Base-by-base conservation (phyloP, 345 rosid species). In the Raphanus raphanistrum region DNA sequence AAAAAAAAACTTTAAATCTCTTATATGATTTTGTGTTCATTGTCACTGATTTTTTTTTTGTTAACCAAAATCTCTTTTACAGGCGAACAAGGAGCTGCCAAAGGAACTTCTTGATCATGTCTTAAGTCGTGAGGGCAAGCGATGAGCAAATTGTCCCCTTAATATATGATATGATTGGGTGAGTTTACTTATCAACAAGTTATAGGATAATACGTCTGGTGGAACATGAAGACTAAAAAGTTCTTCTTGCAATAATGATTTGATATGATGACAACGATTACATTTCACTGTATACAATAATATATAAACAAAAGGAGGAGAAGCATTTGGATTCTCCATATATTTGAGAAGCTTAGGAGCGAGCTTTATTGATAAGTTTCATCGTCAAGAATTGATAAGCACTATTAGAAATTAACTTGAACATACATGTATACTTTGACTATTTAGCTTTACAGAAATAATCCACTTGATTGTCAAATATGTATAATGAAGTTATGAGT, bases 51-150 rank as follows among this genome's bases (percentile, higher is more conserved):
- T 26, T 57, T 68, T 66, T 68, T 66, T 41, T 31, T 5, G n/a
- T n/a, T n/a, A 72, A 68, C 54, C 28, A 17, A 63, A 73, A 54
- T 1, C 0, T 62, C 11, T 65, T 70, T 64, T 66, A 64, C 86
- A 94, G 98, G 94, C 92, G 15, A 85, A 88, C 31, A 92, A 88
- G 80, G 84, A 88, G 82, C 79, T 94, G 66, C 88, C 98, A 0
- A 85, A 84, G 83, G 79, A 85, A 75, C 97, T 92, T 62, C 84
- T 91, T 38, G 8, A 63, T 72, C 94, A 92, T 62, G 84, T 89
- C 36, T 85, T 84, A 35, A 76, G 74, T 81, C 35, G 55, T 17
- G 69, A 60, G 70, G 52, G 72, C 43, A 71, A 58, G 58, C 72
- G 73, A 50, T 72, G 36, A 73, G 25, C 21, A 35, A 60, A 33